phyloP scores from a whole-genome alignment of 306 rosid species.

The Cucurbita argyrosperma region DNA sequence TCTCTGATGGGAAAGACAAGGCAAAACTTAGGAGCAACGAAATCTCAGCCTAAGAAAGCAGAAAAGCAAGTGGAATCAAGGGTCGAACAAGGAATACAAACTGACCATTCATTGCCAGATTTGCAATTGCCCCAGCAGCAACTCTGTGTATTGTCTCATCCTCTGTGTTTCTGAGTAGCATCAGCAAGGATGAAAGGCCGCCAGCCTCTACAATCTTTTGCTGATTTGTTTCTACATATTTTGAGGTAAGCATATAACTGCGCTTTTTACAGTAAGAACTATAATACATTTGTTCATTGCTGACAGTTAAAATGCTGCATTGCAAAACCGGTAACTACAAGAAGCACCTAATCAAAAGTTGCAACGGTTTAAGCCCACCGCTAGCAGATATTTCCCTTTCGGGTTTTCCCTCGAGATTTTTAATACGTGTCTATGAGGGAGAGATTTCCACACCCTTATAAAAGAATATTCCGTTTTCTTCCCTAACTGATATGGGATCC shows the following conservation, averaged over 20 bases:
- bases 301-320: not conserved
- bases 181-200: slow-evolving; percentile 80
- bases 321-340: not conserved
- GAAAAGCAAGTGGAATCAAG: not conserved
- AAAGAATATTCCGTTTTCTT: too few species aligned
- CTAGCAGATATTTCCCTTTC: too few species aligned
- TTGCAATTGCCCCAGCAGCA: slow-evolving; percentile 99
- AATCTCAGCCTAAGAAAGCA: not conserved
- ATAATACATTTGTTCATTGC: not conserved
- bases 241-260: not conserved
- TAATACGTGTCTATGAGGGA: too few species aligned
- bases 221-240: slow-evolving; percentile 71
- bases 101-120: slow-evolving; percentile 95
- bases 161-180: slow-evolving; percentile 58
- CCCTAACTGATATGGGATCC: too few species aligned
- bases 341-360: not conserved
- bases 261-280: not conserved
- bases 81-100: not conserved
- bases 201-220: slow-evolving; percentile 97
- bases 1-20: slow-evolving; percentile 42
- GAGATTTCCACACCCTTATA: too few species aligned
- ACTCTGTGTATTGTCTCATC: slow-evolving; percentile 97
- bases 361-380: too few species aligned
- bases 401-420: too few species aligned
- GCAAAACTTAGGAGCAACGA: not conserved